phyloP scores from a whole-genome alignment of 139 green algal species.

The Micromonas commoda region DNA sequence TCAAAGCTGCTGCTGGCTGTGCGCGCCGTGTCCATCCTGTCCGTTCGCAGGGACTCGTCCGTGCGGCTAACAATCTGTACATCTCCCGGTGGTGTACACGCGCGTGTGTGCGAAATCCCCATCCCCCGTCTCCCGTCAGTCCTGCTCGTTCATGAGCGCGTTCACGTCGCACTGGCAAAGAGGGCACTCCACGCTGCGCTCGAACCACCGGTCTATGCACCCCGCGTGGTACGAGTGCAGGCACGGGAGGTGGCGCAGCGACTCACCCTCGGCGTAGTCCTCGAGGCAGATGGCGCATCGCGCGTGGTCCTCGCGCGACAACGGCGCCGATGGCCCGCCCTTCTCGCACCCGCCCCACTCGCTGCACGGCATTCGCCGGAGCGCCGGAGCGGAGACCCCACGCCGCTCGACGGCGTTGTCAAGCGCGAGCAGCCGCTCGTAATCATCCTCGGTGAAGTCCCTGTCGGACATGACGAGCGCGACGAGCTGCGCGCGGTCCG shows the following conservation, averaged over 20 bases:
- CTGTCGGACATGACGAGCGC: neutral
- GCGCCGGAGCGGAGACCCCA: neutral
- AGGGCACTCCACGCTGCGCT: neutral
- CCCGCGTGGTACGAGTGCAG: slow-evolving; percentile 33
- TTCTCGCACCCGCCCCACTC: neutral
- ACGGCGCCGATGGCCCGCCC: neutral
- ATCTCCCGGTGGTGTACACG: no score
- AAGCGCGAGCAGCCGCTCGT: neutral
- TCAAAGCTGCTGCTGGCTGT: no score
- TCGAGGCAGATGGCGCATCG: slow-evolving; percentile 45
- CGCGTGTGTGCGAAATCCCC: no score
- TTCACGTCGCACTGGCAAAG: neutral
- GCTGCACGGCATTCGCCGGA: neutral
- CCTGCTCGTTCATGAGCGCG: neutral
- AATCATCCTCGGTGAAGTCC: neutral
- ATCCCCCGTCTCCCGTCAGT: slow-evolving; percentile 13
- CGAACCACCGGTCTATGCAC: slow-evolving; percentile 43
- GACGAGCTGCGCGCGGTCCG: neutral
- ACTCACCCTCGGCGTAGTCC: slow-evolving; percentile 39
- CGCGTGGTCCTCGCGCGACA: neutral
- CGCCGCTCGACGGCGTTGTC: neutral
- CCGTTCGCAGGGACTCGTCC: no score
- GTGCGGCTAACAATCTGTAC: no score
- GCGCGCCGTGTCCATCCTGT: no score
- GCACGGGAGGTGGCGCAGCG: slow-evolving; percentile 42